phyloP scores from a whole-genome alignment of 1,284 basidiomycete species.

The Ceratorhiza oryzae-sativae region DNA sequence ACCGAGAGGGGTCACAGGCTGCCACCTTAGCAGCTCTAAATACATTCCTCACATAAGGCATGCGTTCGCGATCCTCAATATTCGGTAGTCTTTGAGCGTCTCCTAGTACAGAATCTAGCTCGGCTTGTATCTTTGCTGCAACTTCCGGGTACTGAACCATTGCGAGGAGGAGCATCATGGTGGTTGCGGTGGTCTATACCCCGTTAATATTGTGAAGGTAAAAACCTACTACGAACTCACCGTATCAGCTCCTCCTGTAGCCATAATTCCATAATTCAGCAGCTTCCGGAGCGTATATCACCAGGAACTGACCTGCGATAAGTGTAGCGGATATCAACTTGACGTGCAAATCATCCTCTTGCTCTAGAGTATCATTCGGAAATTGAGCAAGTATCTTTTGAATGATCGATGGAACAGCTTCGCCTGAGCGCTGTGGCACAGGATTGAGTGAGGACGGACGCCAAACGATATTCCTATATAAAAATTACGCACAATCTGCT shows the following conservation, averaged over 20 bases:
- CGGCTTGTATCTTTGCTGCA: conserved; percentile 4
- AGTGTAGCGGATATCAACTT: not conserved
- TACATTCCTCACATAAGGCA: conserved; percentile 17
- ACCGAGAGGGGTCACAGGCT: conserved; percentile 5
- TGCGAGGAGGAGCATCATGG: conserved; percentile 7
- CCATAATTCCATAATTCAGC: not conserved
- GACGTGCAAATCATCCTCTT: conserved; percentile 22
- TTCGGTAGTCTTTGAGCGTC: conserved; percentile 13
- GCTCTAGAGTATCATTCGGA: not conserved
- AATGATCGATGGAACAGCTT: conserved; percentile 2
- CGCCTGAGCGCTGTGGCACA: not conserved
- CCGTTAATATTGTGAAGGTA: not conserved
- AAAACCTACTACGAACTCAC: not conserved
- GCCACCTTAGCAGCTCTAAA: conserved; percentile 11
- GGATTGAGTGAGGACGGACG: not conserved
- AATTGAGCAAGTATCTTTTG: conserved; percentile 15
- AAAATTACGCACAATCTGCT: conserved; percentile 9
- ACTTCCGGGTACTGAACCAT: conserved; percentile 25
- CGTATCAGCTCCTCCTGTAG: conserved; percentile 8
- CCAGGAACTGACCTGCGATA: conserved; percentile 3
- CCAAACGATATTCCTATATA: not conserved
- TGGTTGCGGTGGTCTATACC: conserved; percentile 1
- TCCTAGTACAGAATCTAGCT: conserved; percentile 8
- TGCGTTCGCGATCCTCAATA: not conserved
- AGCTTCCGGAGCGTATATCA: not conserved